Evolutionary conservation across 306 rosid genomes (phyloP).

Genomic region (Malus asiatica): DNA sequence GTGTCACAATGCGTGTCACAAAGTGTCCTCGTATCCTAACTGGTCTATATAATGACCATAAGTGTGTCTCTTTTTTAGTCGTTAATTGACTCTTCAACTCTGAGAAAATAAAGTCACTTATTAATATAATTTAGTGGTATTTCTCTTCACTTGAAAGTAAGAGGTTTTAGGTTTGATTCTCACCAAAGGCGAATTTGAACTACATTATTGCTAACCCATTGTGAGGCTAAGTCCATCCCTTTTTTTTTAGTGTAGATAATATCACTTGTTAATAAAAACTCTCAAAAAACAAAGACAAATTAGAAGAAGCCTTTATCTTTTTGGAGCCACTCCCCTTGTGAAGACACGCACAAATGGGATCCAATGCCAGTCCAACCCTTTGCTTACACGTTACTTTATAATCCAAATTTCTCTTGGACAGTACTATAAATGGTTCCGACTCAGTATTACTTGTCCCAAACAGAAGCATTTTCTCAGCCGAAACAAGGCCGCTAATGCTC

Average conservation of each 20-base stretch:
- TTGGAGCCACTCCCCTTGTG: not conserved
- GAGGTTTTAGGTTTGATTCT: too few relatives aligned
- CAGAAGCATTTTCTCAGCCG: not conserved
- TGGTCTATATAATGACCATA: too few relatives aligned
- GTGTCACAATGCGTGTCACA: too few relatives aligned
- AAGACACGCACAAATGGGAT: not conserved
- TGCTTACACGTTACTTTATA: not conserved
- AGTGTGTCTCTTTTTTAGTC: not conserved
- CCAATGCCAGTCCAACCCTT: not conserved
- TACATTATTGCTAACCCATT: too few relatives aligned
- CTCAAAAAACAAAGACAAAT: not conserved
- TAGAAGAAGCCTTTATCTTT: not conserved
- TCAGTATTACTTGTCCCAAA: not conserved
- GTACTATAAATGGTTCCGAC: not conserved
- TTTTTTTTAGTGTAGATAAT: too few relatives aligned
- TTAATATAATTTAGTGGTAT: too few relatives aligned
- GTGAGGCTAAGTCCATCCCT: fast-evolving
- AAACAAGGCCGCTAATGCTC: not conserved
- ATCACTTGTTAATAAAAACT: too few relatives aligned
- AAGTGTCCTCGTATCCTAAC: too few relatives aligned
- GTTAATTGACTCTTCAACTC: not conserved
- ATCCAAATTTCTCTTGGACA: not conserved
- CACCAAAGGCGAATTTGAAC: too few relatives aligned
- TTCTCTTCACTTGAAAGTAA: too few relatives aligned
- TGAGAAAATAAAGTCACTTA: not conserved